Conservation (phyloP, 108 stramenopile genomes). For the Skeletonema costatum region DNA sequence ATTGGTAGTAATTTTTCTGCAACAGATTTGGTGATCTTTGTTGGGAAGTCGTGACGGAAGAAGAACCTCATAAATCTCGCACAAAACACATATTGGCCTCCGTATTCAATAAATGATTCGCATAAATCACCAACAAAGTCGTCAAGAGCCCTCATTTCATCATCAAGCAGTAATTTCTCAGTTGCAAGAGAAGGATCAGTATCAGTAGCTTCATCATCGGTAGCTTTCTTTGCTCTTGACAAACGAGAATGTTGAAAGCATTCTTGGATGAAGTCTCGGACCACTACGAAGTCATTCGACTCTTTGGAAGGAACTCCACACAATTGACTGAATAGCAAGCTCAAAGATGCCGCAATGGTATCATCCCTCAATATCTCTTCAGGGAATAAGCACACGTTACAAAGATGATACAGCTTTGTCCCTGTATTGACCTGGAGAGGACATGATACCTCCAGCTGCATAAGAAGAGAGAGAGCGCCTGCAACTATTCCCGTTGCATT, state of each 20-base stretch:
- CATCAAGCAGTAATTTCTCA: conserved; percentile 1
- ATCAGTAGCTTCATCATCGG: conserved; percentile 33
- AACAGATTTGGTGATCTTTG: conserved; percentile 48
- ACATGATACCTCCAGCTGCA: conserved; percentile 54
- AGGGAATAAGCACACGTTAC: conserved; percentile 75
- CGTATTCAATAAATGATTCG: conserved; percentile 72
- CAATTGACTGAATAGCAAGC: conserved; percentile 17
- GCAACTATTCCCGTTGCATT: conserved; percentile 49
- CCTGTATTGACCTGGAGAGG: conserved; percentile 49
- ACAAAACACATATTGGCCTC: conserved; percentile 76
- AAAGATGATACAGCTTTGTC: conserved; percentile 76
- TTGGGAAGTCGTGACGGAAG: conserved; percentile 66
- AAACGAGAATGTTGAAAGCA: conserved; percentile 53
- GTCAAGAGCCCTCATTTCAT: conserved; percentile 59
- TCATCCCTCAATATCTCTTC: conserved; percentile 63
- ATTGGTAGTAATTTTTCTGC: conserved; percentile 59
- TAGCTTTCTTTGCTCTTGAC: conserved; percentile 10
- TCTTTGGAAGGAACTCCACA: neutral
- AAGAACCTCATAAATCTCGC: conserved; percentile 70
- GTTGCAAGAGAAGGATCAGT: conserved; percentile 12
- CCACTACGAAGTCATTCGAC: conserved; percentile 4
- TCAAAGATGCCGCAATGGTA: conserved; percentile 2
- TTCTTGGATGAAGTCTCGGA: conserved; percentile 40
- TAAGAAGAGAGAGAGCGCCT: conserved; percentile 46
- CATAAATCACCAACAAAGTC: conserved; percentile 81